These are phyloP conservation scores for Xylaria intraflava DNA, from an alignment of 495 filamentous ascomycete genomes.

Conservation along the genomic window DNA sequence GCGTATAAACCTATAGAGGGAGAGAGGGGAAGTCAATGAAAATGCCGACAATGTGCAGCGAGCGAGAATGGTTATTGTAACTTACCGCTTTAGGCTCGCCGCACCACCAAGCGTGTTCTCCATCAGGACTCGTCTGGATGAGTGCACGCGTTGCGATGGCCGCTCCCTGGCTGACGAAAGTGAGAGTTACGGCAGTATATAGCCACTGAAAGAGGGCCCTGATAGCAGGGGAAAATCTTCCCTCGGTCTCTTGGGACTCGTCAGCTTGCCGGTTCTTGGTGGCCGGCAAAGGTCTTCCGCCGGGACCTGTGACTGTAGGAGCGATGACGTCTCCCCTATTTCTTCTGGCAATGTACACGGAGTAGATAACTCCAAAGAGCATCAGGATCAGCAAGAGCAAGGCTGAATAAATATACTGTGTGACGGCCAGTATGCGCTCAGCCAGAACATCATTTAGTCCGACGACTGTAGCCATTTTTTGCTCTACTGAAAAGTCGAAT, in stretches of 20 bases:
- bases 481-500: constrained; percentile 18
- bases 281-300: constrained; percentile 71
- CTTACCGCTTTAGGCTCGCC: constrained; percentile 55
- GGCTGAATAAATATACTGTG: constrained; percentile 39
- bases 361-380: constrained; percentile 35
- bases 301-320: constrained; percentile 53
- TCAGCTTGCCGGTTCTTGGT: constrained; percentile 42
- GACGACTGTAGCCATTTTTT: constrained; percentile 27
- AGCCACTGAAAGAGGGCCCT: constrained; percentile 70
- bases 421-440: constrained; percentile 28
- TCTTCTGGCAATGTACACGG: constrained; percentile 37
- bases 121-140: constrained; percentile 18
- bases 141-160: constrained; percentile 75
- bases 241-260: constrained; percentile 24
- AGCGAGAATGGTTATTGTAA: constrained; percentile 56
- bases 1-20: constrained; percentile 63
- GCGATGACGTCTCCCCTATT: constrained; percentile 35
- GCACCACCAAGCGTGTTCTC: constrained; percentile 78
- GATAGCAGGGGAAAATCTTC: constrained; percentile 51
- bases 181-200: constrained; percentile 57
- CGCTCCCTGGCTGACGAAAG: constrained; percentile 65
- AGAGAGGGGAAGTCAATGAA: too few species aligned
- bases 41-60: neutral
- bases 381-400: constrained; percentile 39
- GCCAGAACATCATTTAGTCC: constrained; percentile 25